These are phyloP conservation scores for Echinosophora koreensis DNA, from an alignment of 306 rosid species.

Conservation along the genomic window DNA sequence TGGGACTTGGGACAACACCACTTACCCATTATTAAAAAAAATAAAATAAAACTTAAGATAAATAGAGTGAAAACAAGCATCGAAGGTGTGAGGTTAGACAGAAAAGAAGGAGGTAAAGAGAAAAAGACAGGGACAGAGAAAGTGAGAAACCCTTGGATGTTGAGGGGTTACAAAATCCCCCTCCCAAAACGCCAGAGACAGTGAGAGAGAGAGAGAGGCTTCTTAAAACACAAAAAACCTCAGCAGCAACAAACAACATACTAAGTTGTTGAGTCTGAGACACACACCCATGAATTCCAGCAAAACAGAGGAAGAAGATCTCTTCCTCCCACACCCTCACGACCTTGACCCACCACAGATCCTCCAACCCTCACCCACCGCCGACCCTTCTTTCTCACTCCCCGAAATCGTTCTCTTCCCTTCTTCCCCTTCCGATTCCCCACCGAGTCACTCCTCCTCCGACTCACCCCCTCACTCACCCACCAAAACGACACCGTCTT, in stretches of 20 bases:
- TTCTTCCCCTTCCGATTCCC: conserved; percentile 59
- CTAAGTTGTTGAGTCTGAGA: too few relatives aligned
- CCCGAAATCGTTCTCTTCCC: conserved; percentile 82
- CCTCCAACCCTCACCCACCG: conserved; percentile 11
- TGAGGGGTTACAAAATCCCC: too few relatives aligned
- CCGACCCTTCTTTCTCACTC: conserved; percentile 56
- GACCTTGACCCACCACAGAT: conserved; percentile 61
- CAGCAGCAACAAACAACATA: too few relatives aligned
- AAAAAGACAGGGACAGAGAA: too few relatives aligned
- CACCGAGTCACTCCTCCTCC: conserved; percentile 48
- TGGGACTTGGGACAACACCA: too few relatives aligned
- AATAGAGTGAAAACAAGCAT: too few relatives aligned
- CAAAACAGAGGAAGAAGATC: conserved; percentile 78
- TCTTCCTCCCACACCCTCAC: conserved; percentile 52
- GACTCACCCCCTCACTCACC: conserved; percentile 48
- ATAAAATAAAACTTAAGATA: too few relatives aligned
- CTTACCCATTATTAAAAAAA: too few relatives aligned
- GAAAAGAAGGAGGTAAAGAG: not conserved
- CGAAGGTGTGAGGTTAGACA: not conserved
- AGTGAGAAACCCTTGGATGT: too few relatives aligned
- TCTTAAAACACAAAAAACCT: too few relatives aligned
- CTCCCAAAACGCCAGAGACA: not conserved
- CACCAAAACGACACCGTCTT: not conserved
- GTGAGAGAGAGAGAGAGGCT: not conserved
- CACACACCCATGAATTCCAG: conserved; percentile 68